A percentile compares a stretch with the other conserved stretches of the same genome.
Evolutionary conservation across 2,329 filamentous ascomycete genomes (phyloP).

Genomic region (Fusarium annulatum): DNA sequence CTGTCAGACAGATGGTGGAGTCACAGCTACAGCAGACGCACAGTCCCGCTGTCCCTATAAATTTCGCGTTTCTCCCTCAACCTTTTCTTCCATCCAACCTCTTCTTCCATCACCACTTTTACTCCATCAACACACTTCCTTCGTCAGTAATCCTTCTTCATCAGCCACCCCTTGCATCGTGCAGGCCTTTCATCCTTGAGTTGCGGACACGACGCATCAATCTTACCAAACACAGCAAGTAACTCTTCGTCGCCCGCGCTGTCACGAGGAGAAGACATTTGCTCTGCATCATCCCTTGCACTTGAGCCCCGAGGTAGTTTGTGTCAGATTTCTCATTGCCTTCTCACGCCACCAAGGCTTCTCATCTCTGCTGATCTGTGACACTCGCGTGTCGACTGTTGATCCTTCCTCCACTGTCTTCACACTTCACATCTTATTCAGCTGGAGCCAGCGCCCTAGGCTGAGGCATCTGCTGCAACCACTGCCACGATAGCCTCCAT

Average conservation of each 20-base stretch:
- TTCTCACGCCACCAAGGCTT: background rate
- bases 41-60: background rate
- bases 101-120: background rate
- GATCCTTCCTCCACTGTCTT: background rate
- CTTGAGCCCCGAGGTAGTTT: background rate
- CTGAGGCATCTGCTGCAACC: too few relatives aligned
- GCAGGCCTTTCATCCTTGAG: too few relatives aligned
- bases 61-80: background rate
- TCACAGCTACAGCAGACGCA: background rate
- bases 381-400: too few relatives aligned
- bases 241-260: rapidly evolving
- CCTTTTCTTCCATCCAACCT: background rate
- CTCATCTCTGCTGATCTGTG: background rate
- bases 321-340: background rate
- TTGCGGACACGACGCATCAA: too few relatives aligned
- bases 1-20: background rate
- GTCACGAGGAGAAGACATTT: background rate
- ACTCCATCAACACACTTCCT: background rate
- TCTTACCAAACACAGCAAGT: background rate
- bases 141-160: background rate
- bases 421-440: background rate
- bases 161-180: background rate
- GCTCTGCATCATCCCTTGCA: background rate
- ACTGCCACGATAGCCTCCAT: background rate
- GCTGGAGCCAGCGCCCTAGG: too few relatives aligned